Conservation (phyloP, 192 early-diverging fungal species). For the Chytriomyces confervae region DNA sequence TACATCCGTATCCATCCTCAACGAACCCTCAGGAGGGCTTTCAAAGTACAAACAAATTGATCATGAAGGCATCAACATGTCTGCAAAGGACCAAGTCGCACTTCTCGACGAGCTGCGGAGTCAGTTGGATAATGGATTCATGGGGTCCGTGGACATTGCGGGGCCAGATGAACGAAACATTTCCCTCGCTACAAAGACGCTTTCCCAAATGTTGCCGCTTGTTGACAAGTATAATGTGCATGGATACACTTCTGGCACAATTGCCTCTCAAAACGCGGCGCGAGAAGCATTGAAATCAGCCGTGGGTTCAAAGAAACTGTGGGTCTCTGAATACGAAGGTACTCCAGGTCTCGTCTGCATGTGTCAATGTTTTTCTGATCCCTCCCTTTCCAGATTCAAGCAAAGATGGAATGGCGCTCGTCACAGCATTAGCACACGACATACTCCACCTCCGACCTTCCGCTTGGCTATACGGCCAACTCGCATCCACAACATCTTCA, state of each 20-base stretch:
- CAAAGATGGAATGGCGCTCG: conserved; percentile 20
- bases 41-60: neutral
- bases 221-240: conserved; percentile 39
- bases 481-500: neutral
- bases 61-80: too few relatives aligned
- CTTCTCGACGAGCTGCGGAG: too few relatives aligned
- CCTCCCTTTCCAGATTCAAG: conserved; percentile 12
- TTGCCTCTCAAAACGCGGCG: neutral
- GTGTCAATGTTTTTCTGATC: neutral
- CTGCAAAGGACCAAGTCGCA: too few relatives aligned
- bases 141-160: conserved; percentile 7
- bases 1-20: conserved; percentile 23
- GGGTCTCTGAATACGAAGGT: conserved; percentile 43
- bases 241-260: conserved; percentile 8
- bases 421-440: conserved; percentile 33
- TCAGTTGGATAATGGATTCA: too few relatives aligned
- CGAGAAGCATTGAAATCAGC: neutral
- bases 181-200: neutral
- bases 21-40: conserved; percentile 30
- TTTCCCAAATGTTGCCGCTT: neutral
- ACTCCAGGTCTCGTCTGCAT: too few relatives aligned
- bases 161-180: conserved; percentile 28
- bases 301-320: neutral
- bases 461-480: conserved; percentile 38
- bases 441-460: conserved; percentile 16